A percentile compares a stretch with the other conserved stretches of the same genome.
Conservation (phyloP, 305 asterid species). For the Caryopteris hybrid region DNA sequence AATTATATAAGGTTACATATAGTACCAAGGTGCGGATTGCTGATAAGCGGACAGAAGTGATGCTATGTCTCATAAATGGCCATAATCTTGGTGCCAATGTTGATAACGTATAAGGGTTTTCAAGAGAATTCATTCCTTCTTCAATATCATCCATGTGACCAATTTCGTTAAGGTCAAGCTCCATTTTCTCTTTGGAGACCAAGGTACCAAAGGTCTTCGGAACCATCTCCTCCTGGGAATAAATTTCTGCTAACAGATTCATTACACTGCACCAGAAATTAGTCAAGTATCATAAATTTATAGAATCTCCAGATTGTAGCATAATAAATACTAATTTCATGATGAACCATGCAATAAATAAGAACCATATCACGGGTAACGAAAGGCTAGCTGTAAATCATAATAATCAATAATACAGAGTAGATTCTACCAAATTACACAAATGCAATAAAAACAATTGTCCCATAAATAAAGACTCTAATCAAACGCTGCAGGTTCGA, state of each 20-base stretch:
- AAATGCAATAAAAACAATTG: background rate
- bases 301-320: constrained; percentile 1
- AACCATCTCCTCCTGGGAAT: constrained; percentile 94
- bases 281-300: constrained; percentile 22
- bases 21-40: constrained; percentile 95
- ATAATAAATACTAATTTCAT: background rate
- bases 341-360: constrained; percentile 6
- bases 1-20: background rate
- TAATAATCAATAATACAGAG: background rate
- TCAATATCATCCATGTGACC: constrained; percentile 49
- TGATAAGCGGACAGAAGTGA: constrained; percentile 91
- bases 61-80: constrained; percentile 99
- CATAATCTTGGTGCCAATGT: constrained; percentile 93
- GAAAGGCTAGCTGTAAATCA: constrained; percentile 3
- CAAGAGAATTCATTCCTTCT: constrained; percentile 66
- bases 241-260: constrained; percentile 97
- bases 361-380: background rate
- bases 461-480: background rate
- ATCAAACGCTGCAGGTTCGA: background rate
- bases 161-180: constrained; percentile 81
- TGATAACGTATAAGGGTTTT: constrained; percentile 74
- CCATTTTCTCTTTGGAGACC: constrained; percentile 42
- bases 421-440: background rate
- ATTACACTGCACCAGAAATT: constrained; percentile 75
- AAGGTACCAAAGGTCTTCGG: constrained; percentile 60